Conservation (phyloP, 345 rosid genomes). For the Sisymbrium irio region DNA sequence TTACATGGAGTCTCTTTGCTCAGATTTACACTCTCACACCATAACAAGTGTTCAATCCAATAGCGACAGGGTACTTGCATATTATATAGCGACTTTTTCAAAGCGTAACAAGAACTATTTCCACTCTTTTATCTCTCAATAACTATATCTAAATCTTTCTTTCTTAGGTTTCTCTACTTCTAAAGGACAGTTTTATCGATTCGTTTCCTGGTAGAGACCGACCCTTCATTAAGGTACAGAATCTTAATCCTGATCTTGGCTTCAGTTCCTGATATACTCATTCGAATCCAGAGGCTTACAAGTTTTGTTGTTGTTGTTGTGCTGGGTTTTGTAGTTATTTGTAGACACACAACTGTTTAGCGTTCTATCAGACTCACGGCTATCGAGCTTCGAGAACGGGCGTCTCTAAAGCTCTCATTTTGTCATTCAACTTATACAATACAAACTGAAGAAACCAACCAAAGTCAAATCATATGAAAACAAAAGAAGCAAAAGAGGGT, state of each 20-base stretch:
- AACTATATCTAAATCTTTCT: background rate
- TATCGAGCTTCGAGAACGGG: conserved; percentile 70
- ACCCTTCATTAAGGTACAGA: conserved; percentile 71
- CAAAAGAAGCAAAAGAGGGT: background rate
- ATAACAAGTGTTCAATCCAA: conserved; percentile 95
- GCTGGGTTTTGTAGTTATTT: conserved; percentile 50
- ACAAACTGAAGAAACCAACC: conserved; percentile 22
- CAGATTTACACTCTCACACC: conserved; percentile 74
- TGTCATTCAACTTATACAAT: conserved; percentile 25
- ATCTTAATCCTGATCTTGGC: background rate
- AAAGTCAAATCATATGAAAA: conserved; percentile 10
- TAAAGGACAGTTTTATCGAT: conserved; percentile 90
- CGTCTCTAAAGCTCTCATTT: conserved; percentile 32
- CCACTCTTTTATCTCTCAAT: background rate
- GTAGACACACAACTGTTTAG: conserved; percentile 85
- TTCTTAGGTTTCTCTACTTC: conserved; percentile 84
- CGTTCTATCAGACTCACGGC: conserved; percentile 62
- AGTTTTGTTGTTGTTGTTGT: background rate
- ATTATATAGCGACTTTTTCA: conserved; percentile 8
- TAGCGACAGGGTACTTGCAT: conserved; percentile 71
- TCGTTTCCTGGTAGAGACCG: conserved; percentile 78
- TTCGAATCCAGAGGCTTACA: conserved; percentile 13
- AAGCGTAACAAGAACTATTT: background rate
- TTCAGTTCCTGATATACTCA: background rate
- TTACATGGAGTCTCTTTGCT: conserved; percentile 85